Conservation (phyloP, 176 grass and related monocot species). For the Puccinellia tenuiflora region DNA sequence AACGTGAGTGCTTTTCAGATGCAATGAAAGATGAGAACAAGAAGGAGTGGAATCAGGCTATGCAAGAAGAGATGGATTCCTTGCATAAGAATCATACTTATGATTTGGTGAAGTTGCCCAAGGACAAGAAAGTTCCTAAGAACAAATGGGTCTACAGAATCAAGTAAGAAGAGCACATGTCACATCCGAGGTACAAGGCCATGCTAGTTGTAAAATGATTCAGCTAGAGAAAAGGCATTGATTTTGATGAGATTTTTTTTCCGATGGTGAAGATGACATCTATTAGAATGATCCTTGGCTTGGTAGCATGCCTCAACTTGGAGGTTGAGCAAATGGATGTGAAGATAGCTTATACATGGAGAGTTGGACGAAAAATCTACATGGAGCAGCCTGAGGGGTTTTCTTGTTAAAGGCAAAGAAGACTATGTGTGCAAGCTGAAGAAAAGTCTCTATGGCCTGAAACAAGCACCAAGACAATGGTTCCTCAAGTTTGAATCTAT, state of each 20-base stretch:
- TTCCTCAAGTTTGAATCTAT: too few species aligned
- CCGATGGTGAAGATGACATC: slow-evolving; percentile 4
- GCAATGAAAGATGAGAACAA: background rate
- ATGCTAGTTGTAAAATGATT: slow-evolving; percentile 5
- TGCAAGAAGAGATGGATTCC: slow-evolving; percentile 8
- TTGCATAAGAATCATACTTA: slow-evolving; percentile 5
- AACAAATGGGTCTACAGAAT: background rate
- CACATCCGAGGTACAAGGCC: background rate
- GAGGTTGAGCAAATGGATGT: slow-evolving; percentile 4
- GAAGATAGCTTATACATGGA: background rate
- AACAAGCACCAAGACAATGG: too few species aligned
- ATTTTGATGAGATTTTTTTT: too few species aligned
- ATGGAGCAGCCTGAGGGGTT: background rate
- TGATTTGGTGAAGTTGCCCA: background rate
- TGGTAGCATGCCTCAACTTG: background rate
- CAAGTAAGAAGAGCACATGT: background rate
- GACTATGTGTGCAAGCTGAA: too few species aligned
- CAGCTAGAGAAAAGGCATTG: background rate
- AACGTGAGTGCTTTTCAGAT: background rate
- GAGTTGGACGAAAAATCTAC: background rate
- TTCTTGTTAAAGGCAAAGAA: too few species aligned
- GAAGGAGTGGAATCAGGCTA: background rate
- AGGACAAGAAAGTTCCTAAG: background rate
- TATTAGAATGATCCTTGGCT: background rate
- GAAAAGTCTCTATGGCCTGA: too few species aligned